Evolutionary conservation across 31 red algal genomes (phyloP).

Genomic region (Endocladia muricata): DNA sequence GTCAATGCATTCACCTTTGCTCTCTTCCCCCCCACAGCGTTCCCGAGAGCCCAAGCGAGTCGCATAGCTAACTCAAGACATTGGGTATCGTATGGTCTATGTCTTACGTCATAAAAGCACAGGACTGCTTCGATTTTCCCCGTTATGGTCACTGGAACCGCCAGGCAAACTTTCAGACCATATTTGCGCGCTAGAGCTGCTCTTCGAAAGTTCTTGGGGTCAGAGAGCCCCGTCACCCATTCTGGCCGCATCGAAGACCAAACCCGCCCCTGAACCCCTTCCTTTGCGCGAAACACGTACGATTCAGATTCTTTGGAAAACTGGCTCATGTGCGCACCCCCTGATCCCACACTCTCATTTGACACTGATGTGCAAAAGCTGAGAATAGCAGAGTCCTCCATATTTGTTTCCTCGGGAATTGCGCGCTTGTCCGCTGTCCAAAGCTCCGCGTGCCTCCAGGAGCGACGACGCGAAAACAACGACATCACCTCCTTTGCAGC

Average conservation of each 20-base stretch:
- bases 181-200: conserved; percentile 46
- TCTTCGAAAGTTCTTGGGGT: conserved; percentile 63
- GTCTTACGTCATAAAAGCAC: conserved; percentile 77
- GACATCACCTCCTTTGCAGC: conserved; percentile 68
- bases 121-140: conserved; percentile 81
- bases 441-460: conserved; percentile 75
- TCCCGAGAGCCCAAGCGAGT: conserved; percentile 74
- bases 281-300: conserved; percentile 36
- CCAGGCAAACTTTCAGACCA: conserved; percentile 74
- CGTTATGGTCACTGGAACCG: conserved; percentile 76
- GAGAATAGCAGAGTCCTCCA: conserved; percentile 18
- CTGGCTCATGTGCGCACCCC: neutral
- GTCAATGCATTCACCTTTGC: conserved; percentile 35
- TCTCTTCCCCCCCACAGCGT: conserved; percentile 74
- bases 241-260: conserved; percentile 85
- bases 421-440: conserved; percentile 36
- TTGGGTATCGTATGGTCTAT: conserved; percentile 71
- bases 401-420: neutral
- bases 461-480: conserved; percentile 49
- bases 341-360: conserved; percentile 12
- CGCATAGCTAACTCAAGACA: conserved; percentile 75
- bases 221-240: conserved; percentile 67
- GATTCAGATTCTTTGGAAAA: conserved; percentile 62
- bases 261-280: conserved; percentile 77
- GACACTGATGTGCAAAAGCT: conserved; percentile 25